Conservation (phyloP, 139 green algal genomes). For the Parachlorella kessleri region DNA sequence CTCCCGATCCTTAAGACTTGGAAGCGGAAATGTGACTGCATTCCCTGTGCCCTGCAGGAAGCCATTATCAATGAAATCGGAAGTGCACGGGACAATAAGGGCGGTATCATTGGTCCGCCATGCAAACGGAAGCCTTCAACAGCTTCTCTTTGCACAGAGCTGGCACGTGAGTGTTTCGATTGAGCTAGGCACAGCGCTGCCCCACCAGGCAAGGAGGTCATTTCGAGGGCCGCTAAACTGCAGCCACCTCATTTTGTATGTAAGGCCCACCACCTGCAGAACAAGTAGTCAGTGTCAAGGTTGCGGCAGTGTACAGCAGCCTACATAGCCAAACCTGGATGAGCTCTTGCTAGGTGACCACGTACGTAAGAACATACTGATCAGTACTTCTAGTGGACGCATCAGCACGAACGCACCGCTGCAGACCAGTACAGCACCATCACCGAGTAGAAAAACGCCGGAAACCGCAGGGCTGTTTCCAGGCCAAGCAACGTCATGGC, state of each 20-base stretch:
- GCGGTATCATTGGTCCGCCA: too few species aligned
- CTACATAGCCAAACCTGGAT: too few species aligned
- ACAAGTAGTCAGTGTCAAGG: too few species aligned
- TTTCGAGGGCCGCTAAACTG: constrained; percentile 51
- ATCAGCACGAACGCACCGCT: too few species aligned
- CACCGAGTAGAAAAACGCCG: not conserved
- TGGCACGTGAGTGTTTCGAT: not conserved
- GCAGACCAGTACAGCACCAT: constrained; percentile 69
- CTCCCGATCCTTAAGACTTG: constrained; percentile 41
- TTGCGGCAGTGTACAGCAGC: too few species aligned
- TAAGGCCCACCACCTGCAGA: constrained; percentile 40
- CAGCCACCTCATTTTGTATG: constrained; percentile 52
- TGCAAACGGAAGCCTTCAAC: not conserved
- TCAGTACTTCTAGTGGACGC: too few species aligned
- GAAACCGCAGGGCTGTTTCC: not conserved
- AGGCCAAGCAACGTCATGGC: not conserved
- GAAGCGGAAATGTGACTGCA: constrained; percentile 46
- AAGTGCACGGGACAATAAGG: too few species aligned
- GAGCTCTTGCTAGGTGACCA: too few species aligned
- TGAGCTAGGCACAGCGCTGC: not conserved
- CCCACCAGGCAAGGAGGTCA: constrained; percentile 68
- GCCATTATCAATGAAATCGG: too few species aligned
- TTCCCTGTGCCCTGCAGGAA: constrained; percentile 47
- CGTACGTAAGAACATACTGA: too few species aligned
- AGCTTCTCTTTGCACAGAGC: not conserved